Evolutionary conservation across 805 yeast genomes (phyloP), one percentile per base, ranked within the genome.

Genomic region (Aciculoconidium aculeatum): DNA sequence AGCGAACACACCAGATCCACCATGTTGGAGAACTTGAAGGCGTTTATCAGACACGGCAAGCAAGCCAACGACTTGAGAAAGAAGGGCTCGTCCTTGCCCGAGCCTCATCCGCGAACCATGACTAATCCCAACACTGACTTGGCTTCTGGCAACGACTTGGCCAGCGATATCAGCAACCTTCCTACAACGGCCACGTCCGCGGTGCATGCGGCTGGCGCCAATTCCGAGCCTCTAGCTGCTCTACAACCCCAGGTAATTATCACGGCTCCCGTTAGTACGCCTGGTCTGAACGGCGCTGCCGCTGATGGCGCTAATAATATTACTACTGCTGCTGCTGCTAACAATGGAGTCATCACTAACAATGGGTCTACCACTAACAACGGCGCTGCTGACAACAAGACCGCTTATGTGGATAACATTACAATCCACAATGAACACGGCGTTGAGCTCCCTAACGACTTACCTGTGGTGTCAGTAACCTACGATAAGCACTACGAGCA

Each of bases 21-120:
- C 21, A 51, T 51, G 56, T 49, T 51, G 33, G 42, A 70, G 51
- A 75, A 75, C 44, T 57, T 75, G 39, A 70, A 70, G 43, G 76
- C 77, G 41, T 72, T 75, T 46, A 75, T 75, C 27, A 69, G 81
- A 39, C 81, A 75, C 40, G 81, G 81, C 14, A 73, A 72, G 40
- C 75, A 73, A 45, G 80, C 79, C 39, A 60, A 60, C 42, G 61
- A 62, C 17, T 17, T 39, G 27, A 45, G 39, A 22, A 35, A 35
- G 28, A 40, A 36, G 22, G 14, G 11, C 17, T n/a, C 15, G 5
- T 8, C 17, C 15, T 13, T 27, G 5, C 27, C 28, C 6, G 27
- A 18, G 10, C 21, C 8, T 8, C 10, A 18, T 8, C n/a, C 21
- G n/a, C 21, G 21, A 8, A 8, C n/a, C 21, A n/a, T 18, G 8